These are phyloP conservation scores for Aspergillus indologenus DNA, from an alignment of 495 filamentous ascomycete genomes.

Conservation along the genomic window DNA sequence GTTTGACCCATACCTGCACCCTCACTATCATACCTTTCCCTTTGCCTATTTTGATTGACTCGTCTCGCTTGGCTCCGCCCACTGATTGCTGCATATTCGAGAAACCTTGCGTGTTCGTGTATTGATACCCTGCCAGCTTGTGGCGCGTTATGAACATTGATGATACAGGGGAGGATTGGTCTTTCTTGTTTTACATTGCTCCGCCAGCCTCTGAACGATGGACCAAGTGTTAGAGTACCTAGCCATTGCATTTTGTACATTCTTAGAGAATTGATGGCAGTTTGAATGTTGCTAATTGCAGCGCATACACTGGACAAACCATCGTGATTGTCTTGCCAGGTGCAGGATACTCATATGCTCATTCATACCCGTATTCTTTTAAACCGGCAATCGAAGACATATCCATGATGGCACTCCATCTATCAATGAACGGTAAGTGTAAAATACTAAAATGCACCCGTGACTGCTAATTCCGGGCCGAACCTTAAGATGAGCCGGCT, in stretches of 20 bases:
- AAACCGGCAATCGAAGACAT: too few relatives aligned
- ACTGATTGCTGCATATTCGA: background rate
- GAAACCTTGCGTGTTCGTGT: constrained; percentile 15
- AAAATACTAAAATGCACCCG: background rate
- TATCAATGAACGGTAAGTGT: too few relatives aligned
- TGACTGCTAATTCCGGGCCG: background rate
- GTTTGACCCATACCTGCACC: background rate
- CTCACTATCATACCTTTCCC: background rate
- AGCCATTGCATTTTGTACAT: background rate
- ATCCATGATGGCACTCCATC: too few relatives aligned
- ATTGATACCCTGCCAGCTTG: constrained; percentile 27
- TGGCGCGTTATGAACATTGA: constrained; percentile 26
- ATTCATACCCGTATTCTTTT: too few relatives aligned
- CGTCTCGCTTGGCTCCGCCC: background rate
- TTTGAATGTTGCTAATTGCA: background rate
- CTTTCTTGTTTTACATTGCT: background rate
- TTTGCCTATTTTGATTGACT: constrained; percentile 3
- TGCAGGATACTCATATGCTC: too few relatives aligned
- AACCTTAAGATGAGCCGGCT: background rate
- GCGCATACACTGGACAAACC: too few relatives aligned
- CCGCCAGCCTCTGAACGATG: background rate
- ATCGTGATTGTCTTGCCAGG: too few relatives aligned
- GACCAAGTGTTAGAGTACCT: background rate
- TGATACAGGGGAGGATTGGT: constrained; percentile 14
- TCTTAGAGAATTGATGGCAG: background rate